Percentiles rank a stretch among this genome's conserved stretches.
Conservation (phyloP, 768 basidiomycete genomes). For the Kwoniella sp. region DNA sequence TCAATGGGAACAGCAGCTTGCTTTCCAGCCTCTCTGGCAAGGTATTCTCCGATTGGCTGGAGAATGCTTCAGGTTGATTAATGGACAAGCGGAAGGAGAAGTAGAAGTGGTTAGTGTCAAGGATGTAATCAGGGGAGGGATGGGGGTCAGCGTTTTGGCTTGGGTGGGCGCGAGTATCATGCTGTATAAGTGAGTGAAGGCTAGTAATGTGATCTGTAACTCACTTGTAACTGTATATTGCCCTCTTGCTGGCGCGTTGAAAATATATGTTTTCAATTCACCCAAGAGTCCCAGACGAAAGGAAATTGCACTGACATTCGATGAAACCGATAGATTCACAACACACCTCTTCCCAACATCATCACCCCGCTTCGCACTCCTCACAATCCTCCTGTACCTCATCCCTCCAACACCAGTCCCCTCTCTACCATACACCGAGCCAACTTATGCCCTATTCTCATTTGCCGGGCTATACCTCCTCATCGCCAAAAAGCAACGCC, state of each 20-base stretch:
- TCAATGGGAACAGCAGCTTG: conserved; percentile 77
- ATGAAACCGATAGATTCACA: conserved; percentile 60
- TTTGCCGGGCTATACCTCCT: conserved; percentile 63
- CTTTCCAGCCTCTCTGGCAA: conserved; percentile 77
- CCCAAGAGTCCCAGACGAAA: no score
- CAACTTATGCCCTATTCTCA: conserved; percentile 79
- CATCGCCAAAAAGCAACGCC: conserved; percentile 15
- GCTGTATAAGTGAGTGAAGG: conserved; percentile 51
- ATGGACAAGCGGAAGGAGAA: background rate
- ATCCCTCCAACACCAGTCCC: conserved; percentile 78
- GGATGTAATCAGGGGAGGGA: conserved; percentile 39
- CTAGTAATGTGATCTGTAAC: background rate
- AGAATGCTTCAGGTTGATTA: conserved; percentile 14
- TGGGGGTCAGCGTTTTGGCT: conserved; percentile 29
- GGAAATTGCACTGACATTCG: no score
- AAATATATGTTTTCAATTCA: no score
- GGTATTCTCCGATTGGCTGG: conserved; percentile 60
- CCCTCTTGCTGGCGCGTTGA: no score
- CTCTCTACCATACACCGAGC: conserved; percentile 76
- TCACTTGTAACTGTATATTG: no score
- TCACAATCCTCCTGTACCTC: conserved; percentile 69
- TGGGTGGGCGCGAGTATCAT: conserved; percentile 41
- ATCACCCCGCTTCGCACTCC: conserved; percentile 63
- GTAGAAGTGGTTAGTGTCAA: conserved; percentile 11
- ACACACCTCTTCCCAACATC: conserved; percentile 59